Percentiles rank a stretch among this genome's conserved stretches.
These are phyloP conservation scores for Neofusicoccum laricinum DNA, from an alignment of 2,329 filamentous ascomycete species.

Conservation along the genomic window DNA sequence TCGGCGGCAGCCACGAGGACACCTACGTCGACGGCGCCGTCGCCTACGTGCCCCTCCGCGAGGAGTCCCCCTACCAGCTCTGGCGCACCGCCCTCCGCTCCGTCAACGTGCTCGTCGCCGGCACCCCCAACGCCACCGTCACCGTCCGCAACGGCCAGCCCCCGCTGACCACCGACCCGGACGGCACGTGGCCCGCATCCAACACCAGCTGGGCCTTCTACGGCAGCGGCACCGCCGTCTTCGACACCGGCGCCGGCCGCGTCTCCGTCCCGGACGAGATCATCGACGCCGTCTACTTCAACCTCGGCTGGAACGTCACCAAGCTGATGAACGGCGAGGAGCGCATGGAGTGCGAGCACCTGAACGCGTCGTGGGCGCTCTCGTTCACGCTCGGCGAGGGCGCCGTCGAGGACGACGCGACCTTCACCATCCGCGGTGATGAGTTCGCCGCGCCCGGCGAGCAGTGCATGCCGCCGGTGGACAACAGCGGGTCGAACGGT, in stretches of 20 bases:
- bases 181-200: conserved; percentile 7
- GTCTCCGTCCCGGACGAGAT: conserved; percentile 19
- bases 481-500: neutral
- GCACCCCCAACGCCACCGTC: conserved; percentile 17
- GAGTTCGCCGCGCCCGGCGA: conserved; percentile 17
- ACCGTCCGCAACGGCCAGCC: conserved; percentile 8
- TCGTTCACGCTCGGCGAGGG: conserved; percentile 21
- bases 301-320: conserved; percentile 22
- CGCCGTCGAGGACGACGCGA: conserved; percentile 17
- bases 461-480: conserved; percentile 22
- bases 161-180: conserved; percentile 8
- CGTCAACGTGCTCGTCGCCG: conserved; percentile 18
- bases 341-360: conserved; percentile 20
- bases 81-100: conserved; percentile 21
- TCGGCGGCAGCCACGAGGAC: conserved; percentile 44
- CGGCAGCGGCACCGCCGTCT: conserved; percentile 16
- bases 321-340: conserved; percentile 19
- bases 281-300: conserved; percentile 21
- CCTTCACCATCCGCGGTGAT: conserved; percentile 20
- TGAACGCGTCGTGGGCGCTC: conserved; percentile 23
- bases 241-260: conserved; percentile 23
- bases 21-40: conserved; percentile 63
- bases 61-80: conserved; percentile 20
- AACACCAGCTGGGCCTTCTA: conserved; percentile 18
- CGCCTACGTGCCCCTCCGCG: conserved; percentile 32